Evolutionary conservation across 306 rosid genomes (phyloP).

Genomic region (Prunus armeniaca): DNA sequence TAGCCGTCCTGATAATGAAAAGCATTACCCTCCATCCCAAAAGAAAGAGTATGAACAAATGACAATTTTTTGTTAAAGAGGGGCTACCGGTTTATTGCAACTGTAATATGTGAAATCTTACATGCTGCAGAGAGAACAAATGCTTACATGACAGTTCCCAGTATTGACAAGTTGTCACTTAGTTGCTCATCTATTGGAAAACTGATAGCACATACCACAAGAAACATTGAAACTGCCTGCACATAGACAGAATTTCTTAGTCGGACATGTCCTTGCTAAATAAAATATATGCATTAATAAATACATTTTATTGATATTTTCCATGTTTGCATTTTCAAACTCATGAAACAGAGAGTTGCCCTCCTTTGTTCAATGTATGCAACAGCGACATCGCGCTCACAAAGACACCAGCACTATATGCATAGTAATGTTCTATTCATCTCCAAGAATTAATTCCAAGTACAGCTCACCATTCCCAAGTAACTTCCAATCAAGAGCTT

Average conservation of each 20-base stretch:
- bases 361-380: background rate
- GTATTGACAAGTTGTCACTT: slow-evolving; percentile 61
- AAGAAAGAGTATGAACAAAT: background rate
- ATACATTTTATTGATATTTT: background rate
- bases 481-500: slow-evolving; percentile 83
- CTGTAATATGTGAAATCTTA: background rate
- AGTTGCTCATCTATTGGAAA: slow-evolving; percentile 62
- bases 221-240: slow-evolving; percentile 81
- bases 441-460: background rate
- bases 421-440: background rate
- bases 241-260: slow-evolving; percentile 14
- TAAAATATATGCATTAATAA: background rate
- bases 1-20: background rate
- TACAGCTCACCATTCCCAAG: slow-evolving; percentile 77
- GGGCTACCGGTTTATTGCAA: background rate
- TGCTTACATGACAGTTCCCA: slow-evolving; percentile 78
- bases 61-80: background rate
- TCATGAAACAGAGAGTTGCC: background rate
- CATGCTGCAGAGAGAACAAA: slow-evolving; percentile 16
- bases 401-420: background rate
- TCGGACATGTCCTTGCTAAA: background rate
- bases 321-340: background rate
- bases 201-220: slow-evolving; percentile 51
- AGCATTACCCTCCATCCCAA: background rate
- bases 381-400: background rate